Conservation (phyloP, 768 basidiomycete genomes). For the Omphalotus guepiniiformis region DNA sequence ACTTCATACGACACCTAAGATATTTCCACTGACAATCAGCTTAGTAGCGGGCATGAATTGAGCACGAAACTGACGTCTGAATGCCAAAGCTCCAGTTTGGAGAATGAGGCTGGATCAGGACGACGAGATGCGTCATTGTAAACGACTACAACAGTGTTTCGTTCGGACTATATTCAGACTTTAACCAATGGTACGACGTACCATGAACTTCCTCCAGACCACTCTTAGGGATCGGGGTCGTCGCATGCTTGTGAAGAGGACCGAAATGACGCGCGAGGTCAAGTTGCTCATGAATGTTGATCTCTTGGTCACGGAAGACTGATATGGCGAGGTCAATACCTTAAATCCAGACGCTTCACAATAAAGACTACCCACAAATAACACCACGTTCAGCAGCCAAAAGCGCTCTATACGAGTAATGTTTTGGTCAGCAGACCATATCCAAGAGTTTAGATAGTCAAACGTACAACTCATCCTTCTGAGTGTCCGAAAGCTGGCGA, state of each 20-base stretch:
- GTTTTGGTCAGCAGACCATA: too few species aligned
- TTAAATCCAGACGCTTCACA: neutral
- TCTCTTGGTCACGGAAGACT: constrained; percentile 77
- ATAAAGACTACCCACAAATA: constrained; percentile 48
- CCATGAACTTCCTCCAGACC: constrained; percentile 78
- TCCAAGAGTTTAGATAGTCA: constrained; percentile 9
- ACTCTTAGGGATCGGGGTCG: constrained; percentile 69
- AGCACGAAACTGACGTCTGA: constrained; percentile 50
- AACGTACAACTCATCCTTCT: constrained; percentile 77
- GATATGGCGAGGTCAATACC: constrained; percentile 4
- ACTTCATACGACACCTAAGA: constrained; percentile 65
- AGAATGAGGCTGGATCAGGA: constrained; percentile 60
- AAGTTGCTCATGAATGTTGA: constrained; percentile 64
- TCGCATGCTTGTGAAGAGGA: constrained; percentile 79
- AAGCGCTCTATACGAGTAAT: constrained; percentile 57
- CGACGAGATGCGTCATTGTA: constrained; percentile 64
- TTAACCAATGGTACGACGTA: constrained; percentile 21
- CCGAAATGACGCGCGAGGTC: constrained; percentile 71
- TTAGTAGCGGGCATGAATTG: neutral
- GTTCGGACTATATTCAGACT: neutral
- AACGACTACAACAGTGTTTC: constrained; percentile 43
- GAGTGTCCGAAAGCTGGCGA: constrained; percentile 55
- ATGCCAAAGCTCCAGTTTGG: constrained; percentile 78
- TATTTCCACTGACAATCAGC: neutral
- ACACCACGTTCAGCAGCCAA: constrained; percentile 74